Evolutionary conservation across 2,329 filamentous ascomycete genomes (phyloP), one percentile per base, ranked within the genome.

Genomic region (Ophiostoma sp.): DNA sequence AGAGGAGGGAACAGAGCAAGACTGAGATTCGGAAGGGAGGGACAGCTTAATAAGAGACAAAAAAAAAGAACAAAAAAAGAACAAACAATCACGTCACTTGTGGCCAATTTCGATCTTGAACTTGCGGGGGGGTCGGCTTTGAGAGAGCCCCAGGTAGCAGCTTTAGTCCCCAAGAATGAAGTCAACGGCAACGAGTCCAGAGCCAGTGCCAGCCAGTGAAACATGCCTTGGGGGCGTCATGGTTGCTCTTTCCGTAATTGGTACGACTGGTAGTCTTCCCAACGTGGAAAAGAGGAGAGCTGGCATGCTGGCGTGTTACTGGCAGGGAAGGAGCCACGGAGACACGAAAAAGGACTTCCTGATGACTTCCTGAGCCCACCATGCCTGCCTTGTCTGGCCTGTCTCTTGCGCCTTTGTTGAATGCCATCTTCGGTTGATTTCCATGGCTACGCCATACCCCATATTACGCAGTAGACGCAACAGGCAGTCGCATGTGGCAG

Each of bases 81-180:
- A 64, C 27, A 36, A 35, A 36, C 60, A 64, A 64, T 64, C 60
- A 65, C 62, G 62, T 65, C 62, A 65, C 62, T 39, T 65, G 62
- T 65, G 33, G 62, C 33, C 62, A 65, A 48, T 48, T 39, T 48
- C 20, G 44, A n/a, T 4, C 44, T 48, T 48, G 44, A 48, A 57
- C 52, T 31, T 48, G 44, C 44, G 52, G 17, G 48, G 52, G 52
- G 23, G 20, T 48, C 44, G 20, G 44, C 41, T 44, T 11, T 17
- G 41, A 39, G 36, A 44, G 41, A 44, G 41, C 57, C 39, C 33
- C 62, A 36, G n/a, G 62, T 13, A 65, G 62, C 62, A 36, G 33
- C 54, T 60, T 3, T 60, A 60, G 54, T 60, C 31, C 54, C 31
- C 31, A 64, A 64, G 60, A 64, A 64, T 64, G 60, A 64, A 64